Percentiles rank a stretch among this genome's conserved stretches.
Conservation (phyloP, 176 grass and related monocot genomes). For the Saccharum spontaneum region DNA sequence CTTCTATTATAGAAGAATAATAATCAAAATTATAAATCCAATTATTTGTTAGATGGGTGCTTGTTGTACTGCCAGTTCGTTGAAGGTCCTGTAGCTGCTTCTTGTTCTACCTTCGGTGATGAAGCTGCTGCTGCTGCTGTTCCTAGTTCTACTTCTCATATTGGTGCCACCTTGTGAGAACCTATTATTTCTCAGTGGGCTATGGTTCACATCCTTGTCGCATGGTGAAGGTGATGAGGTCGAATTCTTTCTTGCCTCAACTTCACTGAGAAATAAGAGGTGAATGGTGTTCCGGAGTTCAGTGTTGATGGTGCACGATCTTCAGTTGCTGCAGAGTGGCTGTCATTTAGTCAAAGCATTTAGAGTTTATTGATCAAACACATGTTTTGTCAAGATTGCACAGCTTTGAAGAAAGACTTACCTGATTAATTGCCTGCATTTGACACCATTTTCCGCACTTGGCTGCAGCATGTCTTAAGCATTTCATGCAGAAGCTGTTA, state of each 20-base stretch:
- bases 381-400: neutral
- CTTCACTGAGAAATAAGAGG: slow-evolving; percentile 76
- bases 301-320: slow-evolving; percentile 65
- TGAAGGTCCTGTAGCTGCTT: slow-evolving; percentile 16
- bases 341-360: slow-evolving; percentile 2
- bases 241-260: slow-evolving; percentile 58
- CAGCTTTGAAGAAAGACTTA: neutral
- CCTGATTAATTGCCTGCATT: slow-evolving; percentile 89
- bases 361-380: neutral
- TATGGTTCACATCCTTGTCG: neutral
- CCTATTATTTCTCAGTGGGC: neutral
- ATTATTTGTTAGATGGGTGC: too few relatives aligned
- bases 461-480: slow-evolving; percentile 64
- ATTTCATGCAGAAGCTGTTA: slow-evolving; percentile 85
- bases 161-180: slow-evolving; percentile 6
- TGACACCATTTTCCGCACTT: slow-evolving; percentile 88
- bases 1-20: too few relatives aligned
- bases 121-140: neutral
- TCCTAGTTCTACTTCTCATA: slow-evolving; percentile 5
- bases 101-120: slow-evolving; percentile 34
- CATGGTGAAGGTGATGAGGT: slow-evolving; percentile 17
- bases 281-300: slow-evolving; percentile 87
- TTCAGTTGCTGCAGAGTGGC: slow-evolving; percentile 58
- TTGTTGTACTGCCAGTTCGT: too few relatives aligned
- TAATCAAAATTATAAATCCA: too few relatives aligned